Percentiles rank a stretch among this genome's conserved stretches.
Conservation (phyloP, 495 filamentous ascomycete species). For the Aspergillus heteromorphus region DNA sequence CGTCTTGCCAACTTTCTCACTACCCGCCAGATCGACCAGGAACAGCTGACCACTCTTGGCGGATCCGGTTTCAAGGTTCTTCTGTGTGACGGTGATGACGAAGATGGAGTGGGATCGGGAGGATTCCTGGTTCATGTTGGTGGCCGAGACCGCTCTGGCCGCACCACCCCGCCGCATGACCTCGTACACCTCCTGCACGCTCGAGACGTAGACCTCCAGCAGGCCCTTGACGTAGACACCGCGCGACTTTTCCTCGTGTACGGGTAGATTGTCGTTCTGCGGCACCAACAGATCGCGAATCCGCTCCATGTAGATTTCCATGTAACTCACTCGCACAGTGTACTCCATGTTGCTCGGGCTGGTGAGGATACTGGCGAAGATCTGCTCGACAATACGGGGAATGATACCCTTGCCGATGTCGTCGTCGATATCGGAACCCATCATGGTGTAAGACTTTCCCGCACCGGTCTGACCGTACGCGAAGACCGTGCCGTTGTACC, state of each 20-base stretch:
- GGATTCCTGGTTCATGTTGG: conserved; percentile 99
- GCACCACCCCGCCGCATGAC: conserved; percentile 91
- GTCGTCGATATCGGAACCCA: conserved; percentile 95
- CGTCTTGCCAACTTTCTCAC: conserved; percentile 98
- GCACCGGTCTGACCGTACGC: conserved; percentile 98
- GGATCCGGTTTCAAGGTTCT: conserved; percentile 95
- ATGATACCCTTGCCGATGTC: conserved; percentile 87
- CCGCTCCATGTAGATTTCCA: conserved; percentile 99
- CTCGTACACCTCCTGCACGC: conserved; percentile 92
- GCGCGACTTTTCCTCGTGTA: conserved; percentile 94
- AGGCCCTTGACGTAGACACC: conserved; percentile 97
- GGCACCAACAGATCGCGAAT: conserved; percentile 91
- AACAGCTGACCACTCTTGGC: conserved; percentile 95
- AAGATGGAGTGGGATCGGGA: conserved; percentile 98
- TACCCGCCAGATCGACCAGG: conserved; percentile 94
- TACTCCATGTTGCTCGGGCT: conserved; percentile 95
- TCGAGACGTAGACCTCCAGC: conserved; percentile 91
- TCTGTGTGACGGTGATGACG: conserved; percentile 93
- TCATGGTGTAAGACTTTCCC: conserved; percentile 99
- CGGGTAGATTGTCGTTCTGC: conserved; percentile 89
- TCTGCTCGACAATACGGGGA: conserved; percentile 95
- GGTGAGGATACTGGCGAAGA: conserved; percentile 87
- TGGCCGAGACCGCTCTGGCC: conserved; percentile 89
- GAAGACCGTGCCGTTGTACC: conserved; percentile 99
- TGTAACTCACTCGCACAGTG: conserved; percentile 94